Base-by-base conservation (phyloP, 2,329 filamentous ascomycete genomes). In the Trichoderma afroharzianum region DNA sequence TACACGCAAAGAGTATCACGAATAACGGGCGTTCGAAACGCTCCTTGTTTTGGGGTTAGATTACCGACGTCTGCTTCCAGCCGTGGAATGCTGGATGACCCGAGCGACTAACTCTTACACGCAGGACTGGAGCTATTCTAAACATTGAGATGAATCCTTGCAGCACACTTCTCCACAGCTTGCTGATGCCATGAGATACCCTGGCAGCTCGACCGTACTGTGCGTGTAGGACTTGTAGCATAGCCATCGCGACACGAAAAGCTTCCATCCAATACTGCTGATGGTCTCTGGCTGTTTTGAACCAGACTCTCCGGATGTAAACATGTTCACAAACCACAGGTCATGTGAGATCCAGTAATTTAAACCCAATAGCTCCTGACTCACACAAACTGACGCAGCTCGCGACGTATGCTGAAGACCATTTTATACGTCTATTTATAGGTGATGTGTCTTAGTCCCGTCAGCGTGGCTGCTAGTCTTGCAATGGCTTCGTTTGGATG, bases 381-480 rank as follows among this genome's bases (percentile, higher is more conserved):
- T 47, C 64, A 47, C 30, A 24, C 36, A 21, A 30, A 62, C 39
- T 47, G 39, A 57, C 32, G 18, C 59, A 55, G 50, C 59, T 43
- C 36, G 66, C 33, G 57, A 53, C 66, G 18, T 32, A n/a, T 30
- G 24, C 63, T 50, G 30, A n/a, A 33, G 33, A 24, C 39, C 14
- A 26, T 21, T 26, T 36, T 61, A 50, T 26, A 53, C 15, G 15
- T 61, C 66, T 69, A 69, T 69, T 61, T 61, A 69, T 69, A 69
- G 66, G n/a, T 28, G 24, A n/a, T 57, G n/a, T 24, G 39, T 55
- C 47, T 28, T 69, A 53, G 28, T 33, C 21, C 6, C 36, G 66
- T 69, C 57, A 63, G 68, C 59, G 68, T 39, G 58, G 68, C 47
- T 70, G 43, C 21, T 57, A 43, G 39, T 57, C 68, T 57, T 70